Base-by-base conservation (phyloP, 1,139 yeast genomes). In the Candida buenavistaensis region DNA sequence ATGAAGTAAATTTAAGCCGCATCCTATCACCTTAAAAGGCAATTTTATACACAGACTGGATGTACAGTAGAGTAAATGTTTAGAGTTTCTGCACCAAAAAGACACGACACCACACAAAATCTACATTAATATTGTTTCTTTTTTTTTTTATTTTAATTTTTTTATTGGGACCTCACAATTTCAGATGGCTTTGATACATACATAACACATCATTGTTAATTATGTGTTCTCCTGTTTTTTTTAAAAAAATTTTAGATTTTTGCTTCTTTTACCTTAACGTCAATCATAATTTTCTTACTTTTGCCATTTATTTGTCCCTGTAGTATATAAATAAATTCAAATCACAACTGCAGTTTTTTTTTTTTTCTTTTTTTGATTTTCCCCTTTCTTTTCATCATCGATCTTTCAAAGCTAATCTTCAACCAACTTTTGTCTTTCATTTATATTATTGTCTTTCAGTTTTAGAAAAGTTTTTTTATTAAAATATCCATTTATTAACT, bases 391-490 rank as follows among this genome's bases (percentile, higher is more conserved):
- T n/a, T n/a, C n/a, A n/a, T n/a, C n/a, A n/a, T n/a, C n/a, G n/a
- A n/a, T n/a, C n/a, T n/a, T n/a, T n/a, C n/a, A n/a, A n/a, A n/a
- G n/a, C n/a, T n/a, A n/a, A n/a, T 19, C 28, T 6, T 14, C 14
- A 19, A 27, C 32, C 32, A 29, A 29, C 32, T 29, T 22, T 23
- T 29, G 32, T 29, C 32, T 29, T 29, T 29, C 32, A 15, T 29
- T 29, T 11, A 29, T 21, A n/a, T 10, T 17, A 14, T 13, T 21
- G 13, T 8, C 6, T 13, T 14, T 14, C 5, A 21, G 14, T n/a
- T 22, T 29, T 29, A 21, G 15, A 23, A 13, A 29, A 29, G 25
- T 15, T 16, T 15, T n/a, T 22, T 10, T n/a, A 22, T 10, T 13
- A 9, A 21, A 21, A 6, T 21, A 21, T 5, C 23, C 5, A 21